Evolutionary conservation across 805 yeast genomes (phyloP).

Genomic region (Myxozyma monticola): DNA sequence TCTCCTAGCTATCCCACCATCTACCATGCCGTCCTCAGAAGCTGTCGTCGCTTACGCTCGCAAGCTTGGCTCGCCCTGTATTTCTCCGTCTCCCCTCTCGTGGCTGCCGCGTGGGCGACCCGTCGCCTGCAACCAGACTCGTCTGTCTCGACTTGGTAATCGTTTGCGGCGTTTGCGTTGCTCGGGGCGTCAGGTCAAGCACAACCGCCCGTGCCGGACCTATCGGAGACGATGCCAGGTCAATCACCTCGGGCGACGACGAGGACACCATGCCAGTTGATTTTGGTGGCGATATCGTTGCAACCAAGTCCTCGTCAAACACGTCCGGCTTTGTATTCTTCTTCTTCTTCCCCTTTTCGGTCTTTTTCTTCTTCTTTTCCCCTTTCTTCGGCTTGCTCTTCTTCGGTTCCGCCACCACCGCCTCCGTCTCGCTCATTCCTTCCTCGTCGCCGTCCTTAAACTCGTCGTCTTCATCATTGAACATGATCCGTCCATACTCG

Average conservation of each 20-base stretch:
- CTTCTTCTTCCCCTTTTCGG: neutral
- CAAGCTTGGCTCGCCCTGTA: too few species aligned
- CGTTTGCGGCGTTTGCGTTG: neutral
- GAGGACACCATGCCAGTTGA: neutral
- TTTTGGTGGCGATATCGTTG: neutral
- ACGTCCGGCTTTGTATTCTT: too few species aligned
- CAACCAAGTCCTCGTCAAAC: neutral
- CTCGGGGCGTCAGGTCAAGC: neutral
- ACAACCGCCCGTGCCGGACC: neutral
- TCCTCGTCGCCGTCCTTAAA: neutral
- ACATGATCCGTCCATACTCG: conserved; percentile 26
- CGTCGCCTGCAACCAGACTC: too few species aligned
- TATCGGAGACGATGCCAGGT: neutral
- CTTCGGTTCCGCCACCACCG: neutral
- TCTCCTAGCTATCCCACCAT: too few species aligned
- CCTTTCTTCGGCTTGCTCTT: neutral
- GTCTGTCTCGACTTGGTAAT: neutral
- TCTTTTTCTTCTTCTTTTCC: conserved; percentile 1
- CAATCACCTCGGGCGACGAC: conserved; percentile 1
- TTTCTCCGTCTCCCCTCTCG: too few species aligned
- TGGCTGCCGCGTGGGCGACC: too few species aligned
- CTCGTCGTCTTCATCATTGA: neutral
- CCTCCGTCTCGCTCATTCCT: too few species aligned
- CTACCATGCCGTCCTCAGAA: too few species aligned
- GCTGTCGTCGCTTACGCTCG: too few species aligned